A percentile compares a stretch with the other conserved stretches of the same genome.
phyloP scores from a whole-genome alignment of 495 filamentous ascomycete species.

The Xylaria intraflava region DNA sequence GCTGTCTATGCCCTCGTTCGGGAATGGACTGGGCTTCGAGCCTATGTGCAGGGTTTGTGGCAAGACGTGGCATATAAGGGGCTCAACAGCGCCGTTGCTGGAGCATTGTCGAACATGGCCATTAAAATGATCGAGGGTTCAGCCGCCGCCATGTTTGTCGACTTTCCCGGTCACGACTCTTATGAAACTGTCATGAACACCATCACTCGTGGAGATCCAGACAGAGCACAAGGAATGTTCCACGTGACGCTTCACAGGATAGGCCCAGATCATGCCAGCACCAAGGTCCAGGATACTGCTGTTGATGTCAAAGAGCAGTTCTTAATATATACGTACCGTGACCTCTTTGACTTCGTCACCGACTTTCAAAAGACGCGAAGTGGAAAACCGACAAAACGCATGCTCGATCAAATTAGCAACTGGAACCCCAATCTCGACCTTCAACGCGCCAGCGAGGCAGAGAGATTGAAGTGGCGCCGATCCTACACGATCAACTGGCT shows the following conservation, averaged over 20 bases:
- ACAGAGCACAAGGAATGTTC: slow-evolving; percentile 27
- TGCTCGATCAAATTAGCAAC: slow-evolving; percentile 30
- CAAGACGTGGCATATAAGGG: slow-evolving; percentile 38
- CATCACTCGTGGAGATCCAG: slow-evolving; percentile 31
- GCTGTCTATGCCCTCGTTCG: slow-evolving; percentile 29
- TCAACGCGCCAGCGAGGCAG: slow-evolving; percentile 25
- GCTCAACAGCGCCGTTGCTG: slow-evolving; percentile 42
- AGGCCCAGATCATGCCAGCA: slow-evolving; percentile 2
- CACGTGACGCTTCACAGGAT: slow-evolving; percentile 12
- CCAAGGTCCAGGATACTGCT: slow-evolving; percentile 7
- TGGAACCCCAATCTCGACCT: slow-evolving; percentile 42
- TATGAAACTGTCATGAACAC: slow-evolving; percentile 34
- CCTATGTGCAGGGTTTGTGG: slow-evolving; percentile 37
- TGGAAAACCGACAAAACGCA: slow-evolving; percentile 40
- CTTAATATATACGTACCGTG: slow-evolving; percentile 35
- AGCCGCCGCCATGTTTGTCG: slow-evolving; percentile 30
- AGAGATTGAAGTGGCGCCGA: slow-evolving; percentile 40
- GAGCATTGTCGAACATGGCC: slow-evolving; percentile 35
- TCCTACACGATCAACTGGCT: slow-evolving; percentile 47
- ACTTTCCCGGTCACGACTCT: slow-evolving; percentile 37
- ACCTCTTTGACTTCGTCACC: slow-evolving; percentile 40
- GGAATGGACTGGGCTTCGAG: slow-evolving; percentile 29
- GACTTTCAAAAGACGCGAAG: slow-evolving; percentile 41
- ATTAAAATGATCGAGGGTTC: slow-evolving; percentile 32
- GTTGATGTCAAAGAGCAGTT: slow-evolving; percentile 38